Conservation (phyloP, 768 basidiomycete species). For the Termitomyces sp. region DNA sequence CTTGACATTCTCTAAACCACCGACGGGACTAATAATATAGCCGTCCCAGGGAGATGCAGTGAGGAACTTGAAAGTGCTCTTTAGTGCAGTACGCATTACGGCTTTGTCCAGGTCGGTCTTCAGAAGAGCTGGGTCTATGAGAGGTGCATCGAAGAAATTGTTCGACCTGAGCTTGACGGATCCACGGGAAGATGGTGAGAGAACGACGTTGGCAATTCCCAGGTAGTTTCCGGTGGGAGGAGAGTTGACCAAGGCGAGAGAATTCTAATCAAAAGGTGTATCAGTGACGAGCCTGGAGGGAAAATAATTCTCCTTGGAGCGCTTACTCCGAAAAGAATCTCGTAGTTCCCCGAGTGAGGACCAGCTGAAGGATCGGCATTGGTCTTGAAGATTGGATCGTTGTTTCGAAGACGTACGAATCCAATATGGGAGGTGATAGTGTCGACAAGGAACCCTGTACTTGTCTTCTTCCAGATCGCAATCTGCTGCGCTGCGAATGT, state of each 20-base stretch:
- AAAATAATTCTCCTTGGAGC: neutral
- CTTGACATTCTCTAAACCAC: neutral
- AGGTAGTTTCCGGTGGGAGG: slow-evolving; percentile 8
- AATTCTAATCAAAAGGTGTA: neutral
- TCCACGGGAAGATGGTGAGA: slow-evolving; percentile 7
- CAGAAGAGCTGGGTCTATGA: slow-evolving; percentile 4
- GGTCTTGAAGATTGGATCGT: neutral
- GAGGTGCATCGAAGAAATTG: slow-evolving; percentile 5
- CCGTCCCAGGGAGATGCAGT: slow-evolving; percentile 3
- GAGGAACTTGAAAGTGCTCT: slow-evolving; percentile 4
- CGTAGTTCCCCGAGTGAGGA: neutral
- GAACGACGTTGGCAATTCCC: slow-evolving; percentile 1
- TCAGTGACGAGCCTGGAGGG: neutral
- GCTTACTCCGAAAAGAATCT: neutral
- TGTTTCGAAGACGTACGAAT: neutral
- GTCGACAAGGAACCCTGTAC: neutral
- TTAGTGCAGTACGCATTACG: slow-evolving; percentile 2
- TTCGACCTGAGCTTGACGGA: slow-evolving; percentile 6
- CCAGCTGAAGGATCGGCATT: slow-evolving; percentile 1
- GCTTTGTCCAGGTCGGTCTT: slow-evolving; percentile 6
- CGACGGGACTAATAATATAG: slow-evolving; percentile 1
- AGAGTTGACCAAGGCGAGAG: neutral
- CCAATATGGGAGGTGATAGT: slow-evolving; percentile 1
- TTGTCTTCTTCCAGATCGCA: neutral
- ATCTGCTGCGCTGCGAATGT: neutral